phyloP scores from a whole-genome alignment of 495 filamentous ascomycete genomes.

The Talaromyces borbonicus region DNA sequence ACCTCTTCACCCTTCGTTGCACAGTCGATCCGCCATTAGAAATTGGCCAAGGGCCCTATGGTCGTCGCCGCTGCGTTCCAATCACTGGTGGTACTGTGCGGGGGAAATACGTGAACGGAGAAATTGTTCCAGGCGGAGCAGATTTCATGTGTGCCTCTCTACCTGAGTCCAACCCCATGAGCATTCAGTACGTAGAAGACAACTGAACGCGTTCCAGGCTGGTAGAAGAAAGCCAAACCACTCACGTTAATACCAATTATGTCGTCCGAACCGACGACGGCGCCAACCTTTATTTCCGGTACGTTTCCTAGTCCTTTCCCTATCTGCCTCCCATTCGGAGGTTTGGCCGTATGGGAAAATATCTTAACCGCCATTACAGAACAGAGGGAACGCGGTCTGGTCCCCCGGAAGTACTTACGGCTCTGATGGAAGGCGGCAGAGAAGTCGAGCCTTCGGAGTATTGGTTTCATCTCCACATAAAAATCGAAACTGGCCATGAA shows the following conservation, averaged over 20 bases:
- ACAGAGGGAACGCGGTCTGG: not conserved
- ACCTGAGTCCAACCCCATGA: too few relatives aligned
- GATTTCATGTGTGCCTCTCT: not conserved
- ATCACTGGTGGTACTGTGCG: slow-evolving; percentile 17
- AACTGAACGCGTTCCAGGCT: not conserved
- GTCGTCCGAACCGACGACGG: not conserved
- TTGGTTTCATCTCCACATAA: slow-evolving; percentile 25
- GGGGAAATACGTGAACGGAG: slow-evolving; percentile 15
- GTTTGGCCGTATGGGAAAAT: not conserved
- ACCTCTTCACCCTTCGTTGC: slow-evolving; percentile 24
- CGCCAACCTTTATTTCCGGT: not conserved
- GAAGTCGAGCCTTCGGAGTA: slow-evolving; percentile 20
- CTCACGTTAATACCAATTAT: not conserved
- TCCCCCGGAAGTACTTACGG: slow-evolving; percentile 18
- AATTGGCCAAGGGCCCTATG: slow-evolving; percentile 21
- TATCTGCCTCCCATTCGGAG: too few relatives aligned
- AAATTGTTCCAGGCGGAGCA: not conserved
- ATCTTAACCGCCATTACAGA: not conserved
- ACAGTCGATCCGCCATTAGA: slow-evolving; percentile 21
- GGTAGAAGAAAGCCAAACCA: not conserved
- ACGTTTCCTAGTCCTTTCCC: not conserved
- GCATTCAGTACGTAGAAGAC: too few relatives aligned
- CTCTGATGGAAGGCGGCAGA: slow-evolving; percentile 20
- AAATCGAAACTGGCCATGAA: slow-evolving; percentile 23
- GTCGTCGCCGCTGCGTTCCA: slow-evolving; percentile 22